A percentile compares a stretch with the other conserved stretches of the same genome.
These are phyloP conservation scores for Dendrobium catenatum DNA, from an alignment of 106 monocot species.

Conservation along the genomic window DNA sequence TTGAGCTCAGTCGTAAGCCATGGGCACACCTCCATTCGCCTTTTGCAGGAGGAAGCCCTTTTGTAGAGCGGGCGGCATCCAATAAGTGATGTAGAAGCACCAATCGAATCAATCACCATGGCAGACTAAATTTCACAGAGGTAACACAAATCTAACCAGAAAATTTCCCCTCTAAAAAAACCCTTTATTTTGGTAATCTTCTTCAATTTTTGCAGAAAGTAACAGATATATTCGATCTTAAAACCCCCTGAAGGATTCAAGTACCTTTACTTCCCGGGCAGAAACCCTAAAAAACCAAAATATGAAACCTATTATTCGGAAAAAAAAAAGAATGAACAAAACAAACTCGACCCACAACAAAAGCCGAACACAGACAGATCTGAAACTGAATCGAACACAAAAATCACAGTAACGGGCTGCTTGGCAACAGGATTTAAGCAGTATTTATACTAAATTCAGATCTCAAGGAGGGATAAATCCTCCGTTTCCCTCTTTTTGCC, in stretches of 20 bases:
- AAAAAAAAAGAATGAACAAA: not conserved
- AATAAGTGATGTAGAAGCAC: conserved; percentile 43
- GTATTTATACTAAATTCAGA: too few relatives aligned
- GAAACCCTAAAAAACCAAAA: not conserved
- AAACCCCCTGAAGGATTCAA: not conserved
- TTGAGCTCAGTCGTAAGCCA: conserved; percentile 8
- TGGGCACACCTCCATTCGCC: not conserved
- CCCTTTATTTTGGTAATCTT: not conserved
- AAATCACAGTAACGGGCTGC: not conserved
- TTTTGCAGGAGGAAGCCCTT: conserved; percentile 12
- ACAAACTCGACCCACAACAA: not conserved
- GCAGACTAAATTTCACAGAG: not conserved
- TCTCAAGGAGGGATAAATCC: too few relatives aligned
- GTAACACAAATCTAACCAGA: not conserved
- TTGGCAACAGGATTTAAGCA: too few relatives aligned
- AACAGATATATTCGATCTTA: not conserved
- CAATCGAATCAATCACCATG: conserved; percentile 48
- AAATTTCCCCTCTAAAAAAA: conserved; percentile 1
- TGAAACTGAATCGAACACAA: not conserved
- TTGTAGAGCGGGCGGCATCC: conserved; percentile 30
- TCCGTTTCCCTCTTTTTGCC: too few relatives aligned
- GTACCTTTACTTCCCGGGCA: not conserved
- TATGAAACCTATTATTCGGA: not conserved
- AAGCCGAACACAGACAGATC: not conserved
- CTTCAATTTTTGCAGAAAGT: not conserved